Evolutionary conservation across 2,329 filamentous ascomycete species (phyloP), one percentile per base, ranked within the genome.

Genomic region (Ophiostoma australiae): DNA sequence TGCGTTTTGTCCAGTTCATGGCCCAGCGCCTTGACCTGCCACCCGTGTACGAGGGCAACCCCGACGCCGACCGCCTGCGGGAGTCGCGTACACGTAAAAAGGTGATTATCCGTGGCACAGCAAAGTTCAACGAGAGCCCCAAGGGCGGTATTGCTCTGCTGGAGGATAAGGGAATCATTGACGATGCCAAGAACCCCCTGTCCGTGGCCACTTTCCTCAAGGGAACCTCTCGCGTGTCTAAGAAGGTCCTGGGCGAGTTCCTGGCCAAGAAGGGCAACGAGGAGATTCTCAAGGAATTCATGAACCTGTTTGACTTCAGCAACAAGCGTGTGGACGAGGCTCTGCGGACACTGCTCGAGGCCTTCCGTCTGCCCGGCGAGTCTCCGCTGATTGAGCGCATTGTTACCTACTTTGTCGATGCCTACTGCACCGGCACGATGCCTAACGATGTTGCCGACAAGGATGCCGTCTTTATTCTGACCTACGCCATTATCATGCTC

Each of bases 401-500:
- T 75, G 87, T 99, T 52, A 93, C 89, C 4, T 88, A 88, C 13
- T 99, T 99, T 79, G 87, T 92, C 0, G 91, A 94, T 74, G 92
- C 92, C 77, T 99, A 97, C 78, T 91, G 90, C 78, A 82, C 86
- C 10, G 88, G 87, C 72, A 87, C 86, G 6, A 85, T 88, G 35
- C 90, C 91, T 0, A 87, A 91, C 70, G 91, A 89, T 31, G 89
- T 98, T 73, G 91, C 89, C 7, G 90, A 97, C 77, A 91, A 92
- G 76, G 95, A 99, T 78, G 89, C 93, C 8, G 89, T 95, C 31
- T 99, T 92, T 77, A 89, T 99, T 67, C 83, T 99, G 69, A 94
- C 92, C 0, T 99, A 99, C 78, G 95, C 94, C 52, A 96, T 97
- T 76, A 97, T 99, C 79, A 93, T 99, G 88, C 83, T 99, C 71